Conservation (phyloP, 495 filamentous ascomycete genomes). For the Neurospora sp. region DNA sequence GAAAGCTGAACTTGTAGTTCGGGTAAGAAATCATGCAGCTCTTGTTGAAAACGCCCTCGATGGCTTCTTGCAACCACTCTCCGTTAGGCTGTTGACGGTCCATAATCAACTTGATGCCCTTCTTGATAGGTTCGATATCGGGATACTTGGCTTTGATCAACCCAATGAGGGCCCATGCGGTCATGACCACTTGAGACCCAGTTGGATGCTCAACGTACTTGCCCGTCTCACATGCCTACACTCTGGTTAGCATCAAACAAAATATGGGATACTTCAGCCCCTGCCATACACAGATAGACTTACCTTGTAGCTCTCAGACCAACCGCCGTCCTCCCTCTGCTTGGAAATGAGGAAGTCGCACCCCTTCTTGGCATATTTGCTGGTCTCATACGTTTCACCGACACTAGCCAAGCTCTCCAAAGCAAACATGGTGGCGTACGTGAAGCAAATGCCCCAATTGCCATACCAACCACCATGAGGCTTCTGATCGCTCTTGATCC, state of each 20-base stretch:
- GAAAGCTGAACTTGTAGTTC: conserved; percentile 97
- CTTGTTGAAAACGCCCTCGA: conserved; percentile 98
- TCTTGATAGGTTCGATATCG: conserved; percentile 58
- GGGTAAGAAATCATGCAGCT: conserved; percentile 99
- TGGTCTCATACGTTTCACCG: conserved; percentile 72
- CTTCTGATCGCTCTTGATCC: conserved; percentile 73
- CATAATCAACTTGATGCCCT: conserved; percentile 75
- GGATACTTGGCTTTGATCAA: conserved; percentile 82
- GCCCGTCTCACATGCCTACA: conserved; percentile 45
- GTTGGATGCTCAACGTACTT: conserved; percentile 40
- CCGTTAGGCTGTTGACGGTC: conserved; percentile 74
- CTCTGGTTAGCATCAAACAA: conserved; percentile 5
- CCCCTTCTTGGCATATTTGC: conserved; percentile 55
- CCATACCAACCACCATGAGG: conserved; percentile 90
- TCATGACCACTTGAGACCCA: conserved; percentile 82
- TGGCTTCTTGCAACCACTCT: conserved; percentile 90
- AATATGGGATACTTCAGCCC: not conserved
- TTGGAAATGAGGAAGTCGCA: conserved; percentile 79
- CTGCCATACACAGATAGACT: conserved; percentile 19
- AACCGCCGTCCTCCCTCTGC: conserved; percentile 83
- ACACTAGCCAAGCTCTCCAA: conserved; percentile 73
- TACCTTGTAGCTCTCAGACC: conserved; percentile 90
- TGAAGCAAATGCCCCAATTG: conserved; percentile 95
- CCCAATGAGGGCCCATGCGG: conserved; percentile 79
- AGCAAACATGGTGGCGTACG: conserved; percentile 93